Evolutionary conservation across 2,329 filamentous ascomycete genomes (phyloP).

Genomic region (Gaeumannomyces sp.): DNA sequence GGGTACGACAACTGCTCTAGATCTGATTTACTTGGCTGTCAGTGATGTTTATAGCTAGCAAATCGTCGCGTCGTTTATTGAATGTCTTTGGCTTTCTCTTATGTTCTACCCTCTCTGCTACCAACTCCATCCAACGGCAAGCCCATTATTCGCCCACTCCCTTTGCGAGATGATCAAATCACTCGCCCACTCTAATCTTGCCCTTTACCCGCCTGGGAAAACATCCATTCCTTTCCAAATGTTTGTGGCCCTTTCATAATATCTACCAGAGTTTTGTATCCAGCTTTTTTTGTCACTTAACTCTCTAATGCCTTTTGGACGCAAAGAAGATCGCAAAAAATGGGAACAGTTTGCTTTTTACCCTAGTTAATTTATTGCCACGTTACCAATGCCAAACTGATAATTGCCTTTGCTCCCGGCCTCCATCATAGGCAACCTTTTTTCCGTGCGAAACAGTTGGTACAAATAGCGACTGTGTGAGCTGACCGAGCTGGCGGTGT

Average conservation of each 20-base stretch:
- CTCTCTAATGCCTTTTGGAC: neutral
- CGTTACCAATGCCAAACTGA: neutral
- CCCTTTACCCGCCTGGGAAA: neutral
- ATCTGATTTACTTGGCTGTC: neutral
- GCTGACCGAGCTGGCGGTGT: no score
- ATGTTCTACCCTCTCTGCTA: neutral
- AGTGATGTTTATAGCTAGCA: neutral
- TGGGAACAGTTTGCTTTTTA: neutral
- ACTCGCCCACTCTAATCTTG: neutral
- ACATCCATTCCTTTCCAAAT: no score
- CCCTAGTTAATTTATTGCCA: neutral
- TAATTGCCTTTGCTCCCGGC: neutral
- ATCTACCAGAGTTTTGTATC: neutral
- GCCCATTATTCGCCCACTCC: no score
- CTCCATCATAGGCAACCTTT: no score
- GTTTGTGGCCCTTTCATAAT: neutral
- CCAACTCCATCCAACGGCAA: neutral
- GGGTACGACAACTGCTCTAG: neutral
- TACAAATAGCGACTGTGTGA: no score
- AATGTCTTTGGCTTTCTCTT: neutral
- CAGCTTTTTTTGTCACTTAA: neutral
- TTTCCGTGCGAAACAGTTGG: no score
- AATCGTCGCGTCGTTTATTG: neutral
- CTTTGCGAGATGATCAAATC: neutral
- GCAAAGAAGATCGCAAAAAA: neutral